These are phyloP conservation scores for Trapa bicornis DNA, from an alignment of 345 rosid genomes.

Conservation along the genomic window DNA sequence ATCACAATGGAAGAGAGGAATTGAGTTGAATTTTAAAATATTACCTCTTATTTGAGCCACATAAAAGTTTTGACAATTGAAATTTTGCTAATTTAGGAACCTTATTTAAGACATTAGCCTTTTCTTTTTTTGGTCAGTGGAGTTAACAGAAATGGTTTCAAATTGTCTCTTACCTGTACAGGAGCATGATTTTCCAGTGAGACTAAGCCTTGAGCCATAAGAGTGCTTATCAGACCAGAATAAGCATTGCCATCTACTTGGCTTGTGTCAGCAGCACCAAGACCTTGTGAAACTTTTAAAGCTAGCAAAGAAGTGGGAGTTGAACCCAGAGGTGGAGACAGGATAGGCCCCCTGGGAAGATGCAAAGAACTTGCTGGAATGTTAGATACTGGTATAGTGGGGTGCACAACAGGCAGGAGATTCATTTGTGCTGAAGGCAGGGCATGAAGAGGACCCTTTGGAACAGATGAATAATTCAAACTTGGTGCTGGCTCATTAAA, in stretches of 20 bases:
- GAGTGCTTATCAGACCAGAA: slow-evolving; percentile 74
- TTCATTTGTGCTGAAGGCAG: slow-evolving; percentile 21
- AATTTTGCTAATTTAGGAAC: no score
- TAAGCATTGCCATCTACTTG: slow-evolving; percentile 46
- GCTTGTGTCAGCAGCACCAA: slow-evolving; percentile 26
- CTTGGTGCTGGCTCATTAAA: slow-evolving; percentile 30
- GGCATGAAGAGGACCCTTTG: slow-evolving; percentile 29
- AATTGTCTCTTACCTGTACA: slow-evolving; percentile 40
- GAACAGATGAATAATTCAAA: slow-evolving; percentile 31
- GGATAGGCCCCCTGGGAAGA: slow-evolving; percentile 31
- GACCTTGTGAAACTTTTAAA: slow-evolving; percentile 32
- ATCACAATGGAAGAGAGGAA: not conserved
- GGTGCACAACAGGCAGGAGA: slow-evolving; percentile 19
- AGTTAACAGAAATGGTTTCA: not conserved
- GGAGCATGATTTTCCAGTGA: slow-evolving; percentile 49
- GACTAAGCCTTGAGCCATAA: slow-evolving; percentile 88
- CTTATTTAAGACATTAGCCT: no score
- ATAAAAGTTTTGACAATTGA: no score
- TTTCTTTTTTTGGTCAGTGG: no score
- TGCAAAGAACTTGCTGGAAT: slow-evolving; percentile 22
- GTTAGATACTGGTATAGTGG: slow-evolving; percentile 30
- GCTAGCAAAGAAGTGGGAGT: slow-evolving; percentile 33
- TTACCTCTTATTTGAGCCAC: no score
- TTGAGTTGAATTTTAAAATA: no score
- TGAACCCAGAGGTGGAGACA: slow-evolving; percentile 33